A percentile compares a stretch with the other conserved stretches of the same genome.
Evolutionary conservation across 345 rosid species (phyloP).

Genomic region (Murraya paniculata): DNA sequence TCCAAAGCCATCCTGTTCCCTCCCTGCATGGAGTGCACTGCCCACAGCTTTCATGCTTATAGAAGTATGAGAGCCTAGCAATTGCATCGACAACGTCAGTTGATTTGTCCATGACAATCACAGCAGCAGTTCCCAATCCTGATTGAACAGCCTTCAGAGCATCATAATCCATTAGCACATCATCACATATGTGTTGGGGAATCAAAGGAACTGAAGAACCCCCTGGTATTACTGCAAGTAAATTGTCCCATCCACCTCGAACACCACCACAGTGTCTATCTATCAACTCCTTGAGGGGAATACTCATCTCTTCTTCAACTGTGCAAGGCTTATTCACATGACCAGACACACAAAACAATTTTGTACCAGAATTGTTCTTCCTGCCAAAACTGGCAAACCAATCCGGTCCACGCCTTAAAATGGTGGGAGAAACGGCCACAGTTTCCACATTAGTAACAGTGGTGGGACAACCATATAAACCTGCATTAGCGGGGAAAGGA

Average conservation of each 20-base stretch:
- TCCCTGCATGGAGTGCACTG: conserved; percentile 99
- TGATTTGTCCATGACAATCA: conserved; percentile 97
- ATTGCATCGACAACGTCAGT: conserved; percentile 98
- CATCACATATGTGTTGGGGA: conserved; percentile 82
- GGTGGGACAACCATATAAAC: conserved; percentile 94
- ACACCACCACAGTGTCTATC: conserved; percentile 97
- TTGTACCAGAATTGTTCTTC: conserved; percentile 91
- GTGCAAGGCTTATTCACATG: conserved; percentile 97
- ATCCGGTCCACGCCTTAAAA: conserved; percentile 93
- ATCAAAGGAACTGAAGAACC: conserved; percentile 93
- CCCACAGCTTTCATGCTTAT: conserved; percentile 98
- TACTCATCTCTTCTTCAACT: conserved; percentile 96
- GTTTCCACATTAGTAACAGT: conserved; percentile 98
- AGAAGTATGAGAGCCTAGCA: conserved; percentile 94
- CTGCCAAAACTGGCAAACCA: conserved; percentile 99
- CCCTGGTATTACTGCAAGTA: conserved; percentile 92
- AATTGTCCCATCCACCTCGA: conserved; percentile 97
- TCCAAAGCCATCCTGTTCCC: conserved; percentile 99
- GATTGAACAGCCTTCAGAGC: conserved; percentile 96
- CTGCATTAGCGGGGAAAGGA: conserved; percentile 97
- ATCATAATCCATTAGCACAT: conserved; percentile 94
- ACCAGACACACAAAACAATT: conserved; percentile 79
- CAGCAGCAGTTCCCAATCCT: conserved; percentile 95
- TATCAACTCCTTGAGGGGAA: conserved; percentile 84
- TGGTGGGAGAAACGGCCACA: conserved; percentile 95